These are phyloP conservation scores for Cercospora zeae-maydis DNA, from an alignment of 2,329 filamentous ascomycete species.

Conservation along the genomic window DNA sequence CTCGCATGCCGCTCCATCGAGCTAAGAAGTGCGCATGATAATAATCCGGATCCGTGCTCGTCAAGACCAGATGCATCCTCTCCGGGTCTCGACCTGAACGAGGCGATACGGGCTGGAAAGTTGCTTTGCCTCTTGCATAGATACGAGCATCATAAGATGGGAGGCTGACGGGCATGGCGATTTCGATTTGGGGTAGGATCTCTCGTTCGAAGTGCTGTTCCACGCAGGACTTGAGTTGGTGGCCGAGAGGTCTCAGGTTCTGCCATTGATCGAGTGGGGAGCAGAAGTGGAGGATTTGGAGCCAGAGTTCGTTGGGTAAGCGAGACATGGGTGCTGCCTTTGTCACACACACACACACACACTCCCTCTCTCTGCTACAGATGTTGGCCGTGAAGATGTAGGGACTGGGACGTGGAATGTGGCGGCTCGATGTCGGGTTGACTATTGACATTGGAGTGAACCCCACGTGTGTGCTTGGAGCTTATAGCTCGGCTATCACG, in stretches of 20 bases:
- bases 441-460: not conserved
- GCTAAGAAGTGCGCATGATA: conserved; percentile 6
- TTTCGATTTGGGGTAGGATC: conserved; percentile 5
- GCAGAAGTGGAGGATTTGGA: conserved; percentile 5
- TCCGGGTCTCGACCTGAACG: not conserved
- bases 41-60: conserved; percentile 7
- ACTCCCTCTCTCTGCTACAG: too few relatives aligned
- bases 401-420: not conserved
- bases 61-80: conserved; percentile 2
- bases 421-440: not conserved
- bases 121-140: conserved; percentile 13
- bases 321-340: not conserved
- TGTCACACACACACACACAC: too few relatives aligned
- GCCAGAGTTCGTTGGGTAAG: conserved; percentile 10
- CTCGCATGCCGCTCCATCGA: conserved; percentile 6
- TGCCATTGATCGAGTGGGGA: conserved; percentile 11
- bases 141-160: conserved; percentile 20
- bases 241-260: conserved; percentile 3
- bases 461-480: not conserved
- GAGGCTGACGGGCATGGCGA: conserved; percentile 16
- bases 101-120: conserved; percentile 8
- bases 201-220: conserved; percentile 17
- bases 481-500: not conserved
- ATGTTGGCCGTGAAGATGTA: not conserved
- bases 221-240: conserved; percentile 17